phyloP scores from a whole-genome alignment of 805 yeast genomes.

The Barnettozyma siamensis region DNA sequence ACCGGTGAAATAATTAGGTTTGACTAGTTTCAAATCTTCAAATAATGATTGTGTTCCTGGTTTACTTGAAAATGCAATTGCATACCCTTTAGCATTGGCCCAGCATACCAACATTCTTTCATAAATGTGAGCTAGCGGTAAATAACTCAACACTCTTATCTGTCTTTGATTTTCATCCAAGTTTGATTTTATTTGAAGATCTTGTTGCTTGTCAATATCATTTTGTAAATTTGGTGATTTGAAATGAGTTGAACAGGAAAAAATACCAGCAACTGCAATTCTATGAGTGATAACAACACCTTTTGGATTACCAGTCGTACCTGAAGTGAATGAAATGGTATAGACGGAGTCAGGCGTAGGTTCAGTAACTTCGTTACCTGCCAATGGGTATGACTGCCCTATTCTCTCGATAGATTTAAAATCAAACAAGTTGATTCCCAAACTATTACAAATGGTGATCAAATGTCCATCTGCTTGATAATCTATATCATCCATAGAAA shows the following conservation, averaged over 20 bases:
- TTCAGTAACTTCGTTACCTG: constrained; percentile 18
- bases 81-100: constrained; percentile 31
- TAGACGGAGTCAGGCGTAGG: constrained; percentile 37
- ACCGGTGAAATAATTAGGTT: constrained; percentile 42
- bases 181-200: constrained; percentile 4
- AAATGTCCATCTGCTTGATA: constrained; percentile 22
- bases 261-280: constrained; percentile 38
- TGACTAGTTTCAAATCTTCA: constrained; percentile 42
- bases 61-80: constrained; percentile 43
- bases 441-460: constrained; percentile 14
- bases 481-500: constrained; percentile 41
- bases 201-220: not conserved
- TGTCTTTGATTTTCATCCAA: constrained; percentile 21
- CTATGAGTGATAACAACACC: constrained; percentile 49
- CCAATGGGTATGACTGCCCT: constrained; percentile 31
- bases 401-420: constrained; percentile 29
- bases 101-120: constrained; percentile 40
- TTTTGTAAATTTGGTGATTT: constrained; percentile 9
- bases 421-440: constrained; percentile 30
- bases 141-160: constrained; percentile 31
- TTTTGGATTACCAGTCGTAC: constrained; percentile 63
- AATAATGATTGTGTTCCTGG: constrained; percentile 37
- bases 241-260: constrained; percentile 14
- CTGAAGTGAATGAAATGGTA: constrained; percentile 60
- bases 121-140: constrained; percentile 58